Percentiles rank a stretch among this genome's conserved stretches.
Conservation (phyloP, 2,329 filamentous ascomycete species). For the Exserohilum rostratum region DNA sequence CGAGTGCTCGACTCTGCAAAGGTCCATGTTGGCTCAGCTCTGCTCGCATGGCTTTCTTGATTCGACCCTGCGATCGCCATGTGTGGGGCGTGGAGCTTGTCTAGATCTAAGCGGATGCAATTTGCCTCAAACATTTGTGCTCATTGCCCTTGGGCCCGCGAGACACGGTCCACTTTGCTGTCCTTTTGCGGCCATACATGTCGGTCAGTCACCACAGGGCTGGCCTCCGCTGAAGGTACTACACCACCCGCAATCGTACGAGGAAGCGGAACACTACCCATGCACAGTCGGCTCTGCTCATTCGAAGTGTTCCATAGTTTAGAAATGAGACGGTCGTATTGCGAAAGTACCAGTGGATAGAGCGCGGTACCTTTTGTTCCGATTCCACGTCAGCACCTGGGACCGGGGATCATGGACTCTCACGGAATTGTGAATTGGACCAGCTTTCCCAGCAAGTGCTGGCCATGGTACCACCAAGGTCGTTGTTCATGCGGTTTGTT, state of each 20-base stretch:
- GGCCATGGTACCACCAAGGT: constrained; percentile 4
- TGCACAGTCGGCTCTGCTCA: constrained; percentile 1
- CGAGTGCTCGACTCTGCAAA: background rate
- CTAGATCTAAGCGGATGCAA: constrained; percentile 5
- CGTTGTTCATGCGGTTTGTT: background rate
- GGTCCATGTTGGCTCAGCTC: background rate
- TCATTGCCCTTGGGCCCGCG: constrained; percentile 6
- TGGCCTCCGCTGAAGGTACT: constrained; percentile 1
- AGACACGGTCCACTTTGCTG: constrained; percentile 9
- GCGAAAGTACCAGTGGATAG: constrained; percentile 5
- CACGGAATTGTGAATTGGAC: constrained; percentile 8
- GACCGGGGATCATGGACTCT: constrained; percentile 10
- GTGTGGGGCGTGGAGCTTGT: constrained; percentile 6
- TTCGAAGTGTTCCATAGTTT: constrained; percentile 18
- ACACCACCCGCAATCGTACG: constrained; percentile 5
- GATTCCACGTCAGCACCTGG: constrained; percentile 31
- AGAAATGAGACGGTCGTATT: constrained; percentile 6
- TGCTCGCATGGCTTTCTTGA: constrained; percentile 1
- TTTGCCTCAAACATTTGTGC: constrained; percentile 18
- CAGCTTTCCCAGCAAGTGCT: constrained; percentile 5
- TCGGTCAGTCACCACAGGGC: constrained; percentile 4
- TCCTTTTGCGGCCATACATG: background rate
- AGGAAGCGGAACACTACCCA: constrained; percentile 6
- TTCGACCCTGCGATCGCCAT: constrained; percentile 5
- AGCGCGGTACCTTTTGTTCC: constrained; percentile 22